Conservation (phyloP, 108 stramenopile genomes). For the Fragilaria crotonensis region DNA sequence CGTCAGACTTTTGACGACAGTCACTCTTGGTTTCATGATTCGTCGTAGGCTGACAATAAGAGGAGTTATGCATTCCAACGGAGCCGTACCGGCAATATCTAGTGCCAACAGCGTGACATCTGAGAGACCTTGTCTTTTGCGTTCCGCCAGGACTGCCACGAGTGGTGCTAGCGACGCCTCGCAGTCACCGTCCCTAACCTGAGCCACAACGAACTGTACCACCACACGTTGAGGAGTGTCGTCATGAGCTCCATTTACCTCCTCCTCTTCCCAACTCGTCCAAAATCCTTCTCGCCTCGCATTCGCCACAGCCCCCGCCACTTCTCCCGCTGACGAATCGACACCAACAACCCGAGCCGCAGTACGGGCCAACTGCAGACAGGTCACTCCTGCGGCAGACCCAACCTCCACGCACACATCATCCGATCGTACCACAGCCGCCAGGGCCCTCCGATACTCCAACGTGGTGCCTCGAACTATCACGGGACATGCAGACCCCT, state of each 20-base stretch:
- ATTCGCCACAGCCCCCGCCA: not conserved
- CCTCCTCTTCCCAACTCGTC: too few species aligned
- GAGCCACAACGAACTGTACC: not conserved
- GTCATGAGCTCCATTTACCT: too few species aligned
- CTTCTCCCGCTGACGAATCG: not conserved
- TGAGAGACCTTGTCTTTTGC: not conserved
- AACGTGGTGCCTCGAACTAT: not conserved
- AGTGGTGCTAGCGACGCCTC: not conserved
- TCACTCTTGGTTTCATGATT: not conserved
- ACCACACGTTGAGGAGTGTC: not conserved
- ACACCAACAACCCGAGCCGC: not conserved
- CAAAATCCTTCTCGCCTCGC: not conserved
- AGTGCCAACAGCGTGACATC: not conserved
- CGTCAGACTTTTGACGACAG: not conserved
- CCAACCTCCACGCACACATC: not conserved
- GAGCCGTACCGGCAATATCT: not conserved
- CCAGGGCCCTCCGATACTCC: not conserved
- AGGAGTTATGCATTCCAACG: not conserved
- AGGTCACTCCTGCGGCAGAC: not conserved
- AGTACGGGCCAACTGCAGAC: not conserved
- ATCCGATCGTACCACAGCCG: not conserved
- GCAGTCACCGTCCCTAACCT: not conserved
- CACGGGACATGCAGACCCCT: not conserved
- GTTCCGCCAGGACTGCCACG: not conserved
- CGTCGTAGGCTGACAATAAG: not conserved